A percentile compares a stretch with the other conserved stretches of the same genome.
Evolutionary conservation across 1,139 yeast species (phyloP).

Genomic region (Geotrichum histeridarum): DNA sequence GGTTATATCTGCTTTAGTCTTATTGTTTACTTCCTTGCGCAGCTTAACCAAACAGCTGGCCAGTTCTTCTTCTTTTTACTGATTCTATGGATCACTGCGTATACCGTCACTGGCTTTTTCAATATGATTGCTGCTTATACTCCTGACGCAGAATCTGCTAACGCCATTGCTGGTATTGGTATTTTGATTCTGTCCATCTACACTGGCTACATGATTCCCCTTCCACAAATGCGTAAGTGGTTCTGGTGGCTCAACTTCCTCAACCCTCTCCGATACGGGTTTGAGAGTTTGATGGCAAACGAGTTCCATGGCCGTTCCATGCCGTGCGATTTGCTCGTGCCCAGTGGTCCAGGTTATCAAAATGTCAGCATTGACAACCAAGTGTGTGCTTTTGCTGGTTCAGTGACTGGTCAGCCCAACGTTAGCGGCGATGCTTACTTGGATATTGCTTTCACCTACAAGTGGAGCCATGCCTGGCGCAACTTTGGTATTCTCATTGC

Average conservation of each 20-base stretch:
- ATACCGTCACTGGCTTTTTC: conserved; percentile 51
- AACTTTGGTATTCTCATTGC: conserved; percentile 39
- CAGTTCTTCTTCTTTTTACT: conserved; percentile 40
- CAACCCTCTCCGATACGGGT: conserved; percentile 46
- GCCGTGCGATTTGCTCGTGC: conserved; percentile 36
- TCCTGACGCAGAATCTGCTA: conserved; percentile 52
- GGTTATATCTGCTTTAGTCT: conserved; percentile 35
- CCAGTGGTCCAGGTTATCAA: conserved; percentile 39
- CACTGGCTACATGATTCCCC: conserved; percentile 43
- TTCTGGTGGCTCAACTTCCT: conserved; percentile 48
- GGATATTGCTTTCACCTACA: conserved; percentile 36
- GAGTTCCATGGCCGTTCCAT: conserved; percentile 44
- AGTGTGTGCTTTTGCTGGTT: conserved; percentile 43
- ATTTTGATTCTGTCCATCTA: conserved; percentile 38
- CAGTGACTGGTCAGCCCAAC: conserved; percentile 39
- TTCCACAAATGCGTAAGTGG: conserved; percentile 49
- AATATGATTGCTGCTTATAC: conserved; percentile 54
- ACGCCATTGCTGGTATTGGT: conserved; percentile 53
- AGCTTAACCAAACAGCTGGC: conserved; percentile 40
- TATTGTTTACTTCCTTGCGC: conserved; percentile 40
- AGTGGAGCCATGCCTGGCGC: conserved; percentile 38
- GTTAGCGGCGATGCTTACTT: conserved; percentile 45
- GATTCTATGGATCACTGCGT: conserved; percentile 37
- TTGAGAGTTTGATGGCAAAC: conserved; percentile 44
- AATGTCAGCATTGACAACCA: conserved; percentile 36